A percentile compares a stretch with the other conserved stretches of the same genome.
These are phyloP conservation scores for Chytriomyces sp. DNA, from an alignment of 192 early-diverging fungal genomes.

Conservation along the genomic window DNA sequence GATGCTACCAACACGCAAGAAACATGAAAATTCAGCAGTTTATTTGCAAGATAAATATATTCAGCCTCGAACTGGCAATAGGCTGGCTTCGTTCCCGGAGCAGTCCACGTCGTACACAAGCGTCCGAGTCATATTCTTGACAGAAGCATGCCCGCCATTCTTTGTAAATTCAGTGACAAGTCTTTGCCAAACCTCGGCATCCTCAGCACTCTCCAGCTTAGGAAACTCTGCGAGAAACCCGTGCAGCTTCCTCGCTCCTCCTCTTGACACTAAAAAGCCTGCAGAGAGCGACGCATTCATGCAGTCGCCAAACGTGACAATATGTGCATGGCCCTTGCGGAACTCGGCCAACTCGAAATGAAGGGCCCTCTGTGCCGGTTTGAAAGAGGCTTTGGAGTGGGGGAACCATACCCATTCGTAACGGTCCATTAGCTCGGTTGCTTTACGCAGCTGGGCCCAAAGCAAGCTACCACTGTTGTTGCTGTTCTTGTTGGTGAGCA, in stretches of 20 bases:
- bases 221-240: background rate
- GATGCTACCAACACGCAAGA: too few species aligned
- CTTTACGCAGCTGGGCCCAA: background rate
- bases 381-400: background rate
- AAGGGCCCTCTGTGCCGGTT: background rate
- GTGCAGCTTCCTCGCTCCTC: background rate
- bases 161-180: constrained; percentile 3
- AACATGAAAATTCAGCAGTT: too few species aligned
- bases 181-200: constrained; percentile 1
- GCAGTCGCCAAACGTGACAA: constrained; percentile 16
- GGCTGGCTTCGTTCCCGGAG: too few species aligned
- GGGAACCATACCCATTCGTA: constrained; percentile 22
- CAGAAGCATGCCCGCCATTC: constrained; percentile 1
- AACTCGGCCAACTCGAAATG: background rate
- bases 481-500: background rate
- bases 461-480: background rate
- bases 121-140: too few species aligned
- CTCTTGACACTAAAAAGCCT: too few species aligned
- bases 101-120: too few species aligned
- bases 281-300: too few species aligned
- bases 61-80: too few species aligned
- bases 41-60: too few species aligned
- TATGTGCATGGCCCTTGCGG: background rate
- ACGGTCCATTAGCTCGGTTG: background rate
- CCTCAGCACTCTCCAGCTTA: background rate